A percentile compares a stretch with the other conserved stretches of the same genome.
These are phyloP conservation scores for Cornus florida DNA, from an alignment of 148 eudicot genomes.

Conservation along the genomic window DNA sequence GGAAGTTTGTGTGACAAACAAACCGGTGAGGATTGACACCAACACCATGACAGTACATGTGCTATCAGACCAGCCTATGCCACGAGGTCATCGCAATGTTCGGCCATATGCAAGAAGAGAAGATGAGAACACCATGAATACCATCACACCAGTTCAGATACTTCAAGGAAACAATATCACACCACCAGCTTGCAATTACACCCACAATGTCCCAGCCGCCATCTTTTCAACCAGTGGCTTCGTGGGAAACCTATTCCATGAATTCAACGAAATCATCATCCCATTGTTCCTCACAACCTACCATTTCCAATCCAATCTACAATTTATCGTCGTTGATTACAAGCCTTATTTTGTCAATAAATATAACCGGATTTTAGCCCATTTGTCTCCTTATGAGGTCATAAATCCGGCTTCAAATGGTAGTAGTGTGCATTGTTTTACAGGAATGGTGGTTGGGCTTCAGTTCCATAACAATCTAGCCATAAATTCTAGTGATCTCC, in stretches of 20 bases:
- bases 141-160: constrained; percentile 48
- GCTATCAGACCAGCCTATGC: constrained; percentile 11
- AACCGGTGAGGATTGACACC: constrained; percentile 29
- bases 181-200: constrained; percentile 43
- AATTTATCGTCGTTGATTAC: constrained; percentile 43
- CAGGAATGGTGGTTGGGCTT: constrained; percentile 55
- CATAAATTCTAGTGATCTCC: constrained; percentile 27
- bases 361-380: constrained; percentile 28
- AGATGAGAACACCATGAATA: constrained; percentile 35
- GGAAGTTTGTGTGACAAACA: constrained; percentile 30
- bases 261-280: constrained; percentile 51
- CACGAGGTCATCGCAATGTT: constrained; percentile 9
- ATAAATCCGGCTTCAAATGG: constrained; percentile 29
- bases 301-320: constrained; percentile 34
- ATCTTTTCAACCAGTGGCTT: constrained; percentile 60
- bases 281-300: constrained; percentile 55
- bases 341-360: constrained; percentile 26
- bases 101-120: constrained; percentile 53
- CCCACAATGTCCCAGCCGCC: constrained; percentile 52
- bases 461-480: constrained; percentile 41
- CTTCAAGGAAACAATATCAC: constrained; percentile 26
- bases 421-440: constrained; percentile 54
- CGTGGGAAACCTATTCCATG: constrained; percentile 52
- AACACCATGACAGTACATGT: constrained; percentile 21
- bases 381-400: constrained; percentile 35